phyloP scores from a whole-genome alignment of 2,329 filamentous ascomycete species.

The Exophiala sp. region DNA sequence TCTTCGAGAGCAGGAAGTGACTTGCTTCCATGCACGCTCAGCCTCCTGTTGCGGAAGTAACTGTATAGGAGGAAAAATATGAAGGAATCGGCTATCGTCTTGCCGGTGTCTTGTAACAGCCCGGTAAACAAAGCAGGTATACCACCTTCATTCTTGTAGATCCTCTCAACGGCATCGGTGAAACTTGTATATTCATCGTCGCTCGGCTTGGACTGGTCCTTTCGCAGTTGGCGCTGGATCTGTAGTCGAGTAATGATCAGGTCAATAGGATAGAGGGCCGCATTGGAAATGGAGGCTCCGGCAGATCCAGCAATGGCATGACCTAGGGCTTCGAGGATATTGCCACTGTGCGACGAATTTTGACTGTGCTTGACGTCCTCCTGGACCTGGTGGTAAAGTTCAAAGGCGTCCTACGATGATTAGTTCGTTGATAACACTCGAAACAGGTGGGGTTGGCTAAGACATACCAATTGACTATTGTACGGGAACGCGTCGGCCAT shows the following conservation, averaged over 20 bases:
- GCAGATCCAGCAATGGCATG: conserved; percentile 77
- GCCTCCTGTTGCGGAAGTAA: conserved; percentile 47
- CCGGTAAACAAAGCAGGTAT: conserved; percentile 67
- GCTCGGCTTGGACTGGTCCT: conserved; percentile 30
- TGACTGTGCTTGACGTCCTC: conserved; percentile 33
- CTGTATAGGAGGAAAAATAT: conserved; percentile 83
- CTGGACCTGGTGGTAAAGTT: conserved; percentile 43
- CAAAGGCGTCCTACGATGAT: conserved; percentile 38
- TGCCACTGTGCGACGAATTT: conserved; percentile 34
- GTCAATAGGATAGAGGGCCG: conserved; percentile 75
- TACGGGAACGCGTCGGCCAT: conserved; percentile 22
- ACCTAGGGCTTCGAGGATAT: conserved; percentile 66
- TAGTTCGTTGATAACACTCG: background rate
- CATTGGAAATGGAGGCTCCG: conserved; percentile 74
- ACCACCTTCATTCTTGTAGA: conserved; percentile 69
- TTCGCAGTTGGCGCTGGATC: conserved; percentile 63
- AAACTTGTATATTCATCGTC: conserved; percentile 61
- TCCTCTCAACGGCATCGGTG: conserved; percentile 66
- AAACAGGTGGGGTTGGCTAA: background rate
- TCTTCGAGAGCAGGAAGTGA: conserved; percentile 65
- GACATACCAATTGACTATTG: conserved; percentile 25
- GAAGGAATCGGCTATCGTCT: conserved; percentile 71
- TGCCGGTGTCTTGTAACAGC: conserved; percentile 60
- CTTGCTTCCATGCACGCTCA: conserved; percentile 38
- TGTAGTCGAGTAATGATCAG: conserved; percentile 79